These are phyloP conservation scores for Sequoia sempervirens DNA, from an alignment of 75 land plant species.

Conservation along the genomic window DNA sequence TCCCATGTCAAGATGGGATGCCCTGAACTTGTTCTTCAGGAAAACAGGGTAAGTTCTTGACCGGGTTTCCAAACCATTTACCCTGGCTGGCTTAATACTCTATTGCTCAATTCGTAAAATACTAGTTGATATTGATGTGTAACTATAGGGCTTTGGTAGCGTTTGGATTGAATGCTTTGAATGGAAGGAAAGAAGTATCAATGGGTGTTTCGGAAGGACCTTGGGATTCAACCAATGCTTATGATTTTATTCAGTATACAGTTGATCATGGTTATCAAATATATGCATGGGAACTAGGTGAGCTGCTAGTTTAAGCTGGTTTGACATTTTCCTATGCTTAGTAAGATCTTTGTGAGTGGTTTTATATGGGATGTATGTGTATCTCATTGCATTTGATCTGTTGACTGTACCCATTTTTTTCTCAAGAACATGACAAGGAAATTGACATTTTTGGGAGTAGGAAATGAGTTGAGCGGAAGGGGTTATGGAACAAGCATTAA, in stretches of 20 bases:
- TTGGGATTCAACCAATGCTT: conserved; percentile 76
- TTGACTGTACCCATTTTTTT: not conserved
- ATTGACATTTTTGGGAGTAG: conserved; percentile 20
- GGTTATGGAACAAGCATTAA: conserved; percentile 47
- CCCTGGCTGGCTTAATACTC: not conserved
- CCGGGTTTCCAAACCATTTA: not conserved
- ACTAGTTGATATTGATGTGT: not conserved
- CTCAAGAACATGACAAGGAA: not conserved
- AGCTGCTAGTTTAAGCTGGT: not conserved
- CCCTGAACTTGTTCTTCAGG: conserved; percentile 61
- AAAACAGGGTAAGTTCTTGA: conserved; percentile 42
- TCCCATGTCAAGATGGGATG: conserved; percentile 77
- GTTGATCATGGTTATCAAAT: conserved; percentile 60
- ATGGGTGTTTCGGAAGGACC: conserved; percentile 39
- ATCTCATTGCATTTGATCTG: not conserved
- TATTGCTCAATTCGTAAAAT: not conserved
- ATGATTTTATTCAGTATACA: conserved; percentile 61
- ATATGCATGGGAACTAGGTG: conserved; percentile 63
- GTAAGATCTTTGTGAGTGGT: not conserved
- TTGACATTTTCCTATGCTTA: not conserved
- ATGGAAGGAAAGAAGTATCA: conserved; percentile 27
- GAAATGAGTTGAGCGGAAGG: conserved; percentile 77
- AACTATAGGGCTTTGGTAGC: conserved; percentile 59
- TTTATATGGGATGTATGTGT: not conserved
- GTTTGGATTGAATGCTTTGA: conserved; percentile 85